Evolutionary conservation across 805 yeast genomes (phyloP).

Genomic region (Vanderwaltozyma polyspora): DNA sequence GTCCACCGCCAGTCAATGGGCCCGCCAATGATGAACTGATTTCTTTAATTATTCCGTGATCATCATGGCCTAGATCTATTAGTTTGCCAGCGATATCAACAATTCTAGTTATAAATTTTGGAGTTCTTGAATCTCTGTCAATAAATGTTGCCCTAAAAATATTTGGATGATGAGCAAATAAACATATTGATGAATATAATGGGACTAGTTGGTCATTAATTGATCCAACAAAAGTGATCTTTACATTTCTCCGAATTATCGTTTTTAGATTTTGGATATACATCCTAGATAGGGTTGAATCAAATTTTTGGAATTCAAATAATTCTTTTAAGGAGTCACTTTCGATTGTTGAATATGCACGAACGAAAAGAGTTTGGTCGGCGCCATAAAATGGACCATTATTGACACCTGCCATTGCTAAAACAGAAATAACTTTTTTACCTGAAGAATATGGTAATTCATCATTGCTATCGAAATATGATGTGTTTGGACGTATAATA

Average conservation of each 20-base stretch:
- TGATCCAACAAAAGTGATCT: constrained; percentile 75
- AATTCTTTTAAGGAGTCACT: constrained; percentile 76
- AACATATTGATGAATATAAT: constrained; percentile 72
- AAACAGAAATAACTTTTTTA: constrained; percentile 48
- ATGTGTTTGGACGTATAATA: constrained; percentile 26
- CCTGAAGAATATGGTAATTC: constrained; percentile 4
- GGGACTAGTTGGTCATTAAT: constrained; percentile 93
- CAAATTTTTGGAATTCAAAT: constrained; percentile 75
- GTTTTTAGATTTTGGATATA: constrained; percentile 56
- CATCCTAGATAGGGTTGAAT: constrained; percentile 59
- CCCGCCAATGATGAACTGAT: constrained; percentile 75
- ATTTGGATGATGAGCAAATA: constrained; percentile 80
- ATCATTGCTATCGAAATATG: constrained; percentile 11
- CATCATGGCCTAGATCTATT: constrained; percentile 67
- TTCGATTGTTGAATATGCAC: constrained; percentile 86
- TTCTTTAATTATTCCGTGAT: constrained; percentile 79
- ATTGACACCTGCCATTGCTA: constrained; percentile 94
- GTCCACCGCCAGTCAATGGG: constrained; percentile 90
- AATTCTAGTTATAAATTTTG: constrained; percentile 64
- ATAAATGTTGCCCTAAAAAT: constrained; percentile 81
- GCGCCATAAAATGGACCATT: constrained; percentile 89
- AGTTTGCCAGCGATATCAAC: constrained; percentile 64
- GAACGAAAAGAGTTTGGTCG: constrained; percentile 74
- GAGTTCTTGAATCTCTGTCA: constrained; percentile 71
- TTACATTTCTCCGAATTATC: constrained; percentile 59